Evolutionary conservation across 2,329 filamentous ascomycete genomes (phyloP).

Genomic region (Phoma herbarum): DNA sequence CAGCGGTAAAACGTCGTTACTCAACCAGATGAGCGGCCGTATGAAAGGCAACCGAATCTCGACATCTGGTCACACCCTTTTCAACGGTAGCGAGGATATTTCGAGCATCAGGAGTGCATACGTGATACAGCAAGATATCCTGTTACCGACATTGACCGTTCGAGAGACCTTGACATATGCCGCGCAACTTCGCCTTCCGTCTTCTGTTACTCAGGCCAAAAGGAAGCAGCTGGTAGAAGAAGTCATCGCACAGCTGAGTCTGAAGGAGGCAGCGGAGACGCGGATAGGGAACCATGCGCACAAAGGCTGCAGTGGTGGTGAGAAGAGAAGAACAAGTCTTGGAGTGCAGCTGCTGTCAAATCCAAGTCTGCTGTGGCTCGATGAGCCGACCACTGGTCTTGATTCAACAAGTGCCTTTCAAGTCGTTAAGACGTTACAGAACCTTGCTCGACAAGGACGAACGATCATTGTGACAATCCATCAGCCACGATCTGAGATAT

Average conservation of each 20-base stretch:
- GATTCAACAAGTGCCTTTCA: slow-evolving; percentile 81
- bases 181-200: slow-evolving; percentile 73
- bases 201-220: slow-evolving; percentile 67
- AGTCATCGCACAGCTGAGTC: slow-evolving; percentile 75
- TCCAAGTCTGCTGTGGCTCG: slow-evolving; percentile 78
- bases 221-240: slow-evolving; percentile 73
- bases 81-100: slow-evolving; percentile 65
- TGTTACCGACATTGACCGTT: slow-evolving; percentile 77
- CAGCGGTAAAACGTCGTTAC: slow-evolving; percentile 67
- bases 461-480: slow-evolving; percentile 80
- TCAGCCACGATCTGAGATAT: slow-evolving; percentile 81
- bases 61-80: slow-evolving; percentile 64
- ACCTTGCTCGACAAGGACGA: slow-evolving; percentile 71
- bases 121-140: slow-evolving; percentile 79
- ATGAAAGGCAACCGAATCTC: slow-evolving; percentile 65
- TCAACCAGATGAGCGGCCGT: slow-evolving; percentile 76
- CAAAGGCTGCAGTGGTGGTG: slow-evolving; percentile 80
- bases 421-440: slow-evolving; percentile 74
- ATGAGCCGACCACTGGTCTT: slow-evolving; percentile 78
- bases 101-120: slow-evolving; percentile 69
- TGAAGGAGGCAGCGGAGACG: slow-evolving; percentile 81
- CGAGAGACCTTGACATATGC: slow-evolving; percentile 78
- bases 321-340: slow-evolving; percentile 79
- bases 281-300: slow-evolving; percentile 75
- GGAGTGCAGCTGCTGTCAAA: slow-evolving; percentile 82